phyloP scores from a whole-genome alignment of 2,329 filamentous ascomycete species.

The Cladosporium phlei region DNA sequence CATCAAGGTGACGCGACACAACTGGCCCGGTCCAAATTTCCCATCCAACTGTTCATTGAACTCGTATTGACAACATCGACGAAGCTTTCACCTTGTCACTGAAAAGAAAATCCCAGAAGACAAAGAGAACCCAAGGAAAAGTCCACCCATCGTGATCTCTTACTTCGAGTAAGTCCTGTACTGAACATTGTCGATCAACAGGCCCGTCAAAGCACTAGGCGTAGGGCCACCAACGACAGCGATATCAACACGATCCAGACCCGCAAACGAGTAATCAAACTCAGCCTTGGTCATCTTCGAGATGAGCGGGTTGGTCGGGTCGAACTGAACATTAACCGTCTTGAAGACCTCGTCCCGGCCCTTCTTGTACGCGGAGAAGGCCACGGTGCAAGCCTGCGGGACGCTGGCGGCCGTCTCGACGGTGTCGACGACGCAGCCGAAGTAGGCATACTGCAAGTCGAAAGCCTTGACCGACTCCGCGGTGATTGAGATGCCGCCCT shows the following conservation, averaged over 20 bases:
- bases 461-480: slow-evolving; percentile 1
- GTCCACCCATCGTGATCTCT: too few species aligned
- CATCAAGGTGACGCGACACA: too few species aligned
- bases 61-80: too few species aligned
- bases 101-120: too few species aligned
- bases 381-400: slow-evolving; percentile 4
- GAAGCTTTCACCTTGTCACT: too few species aligned
- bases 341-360: slow-evolving; percentile 1
- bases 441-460: slow-evolving; percentile 7
- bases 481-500: slow-evolving; percentile 2
- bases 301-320: not conserved
- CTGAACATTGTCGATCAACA: too few species aligned
- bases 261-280: not conserved
- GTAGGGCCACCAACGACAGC: too few species aligned
- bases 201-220: too few species aligned
- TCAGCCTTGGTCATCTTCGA: slow-evolving; percentile 2
- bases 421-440: slow-evolving; percentile 6
- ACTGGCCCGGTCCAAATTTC: too few species aligned
- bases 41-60: too few species aligned
- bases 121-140: too few species aligned
- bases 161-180: too few species aligned
- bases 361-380: slow-evolving; percentile 6
- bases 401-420: not conserved
- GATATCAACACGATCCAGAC: not conserved
- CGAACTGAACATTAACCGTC: slow-evolving; percentile 9